Conservation (phyloP, 2,329 filamentous ascomycete species). For the Neophaeococcomyces mojaviensis region DNA sequence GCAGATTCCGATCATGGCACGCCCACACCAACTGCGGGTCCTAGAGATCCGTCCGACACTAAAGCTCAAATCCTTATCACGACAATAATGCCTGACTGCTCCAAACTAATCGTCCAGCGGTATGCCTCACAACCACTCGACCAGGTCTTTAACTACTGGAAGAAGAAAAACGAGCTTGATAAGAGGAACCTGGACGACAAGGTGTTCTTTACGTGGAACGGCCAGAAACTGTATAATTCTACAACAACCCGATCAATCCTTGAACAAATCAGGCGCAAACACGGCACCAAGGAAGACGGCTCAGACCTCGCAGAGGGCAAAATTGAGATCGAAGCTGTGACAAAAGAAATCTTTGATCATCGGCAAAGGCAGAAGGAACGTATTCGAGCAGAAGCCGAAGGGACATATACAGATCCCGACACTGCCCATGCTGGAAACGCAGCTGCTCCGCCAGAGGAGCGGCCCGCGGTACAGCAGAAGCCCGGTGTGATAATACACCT, state of each 20-base stretch:
- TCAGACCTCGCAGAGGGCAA: slow-evolving; percentile 44
- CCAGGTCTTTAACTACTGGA: slow-evolving; percentile 63
- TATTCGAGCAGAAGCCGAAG: slow-evolving; percentile 36
- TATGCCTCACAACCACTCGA: slow-evolving; percentile 61
- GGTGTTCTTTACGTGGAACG: slow-evolving; percentile 74
- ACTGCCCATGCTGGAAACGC: neutral
- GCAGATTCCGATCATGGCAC: slow-evolving; percentile 3
- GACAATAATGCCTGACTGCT: slow-evolving; percentile 56
- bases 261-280: slow-evolving; percentile 22
- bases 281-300: slow-evolving; percentile 10
- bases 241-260: slow-evolving; percentile 65
- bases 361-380: slow-evolving; percentile 44
- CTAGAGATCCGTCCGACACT: slow-evolving; percentile 33
- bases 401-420: neutral
- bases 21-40: slow-evolving; percentile 7
- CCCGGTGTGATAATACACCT: slow-evolving; percentile 40
- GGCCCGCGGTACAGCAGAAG: slow-evolving; percentile 14
- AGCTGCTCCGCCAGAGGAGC: slow-evolving; percentile 1
- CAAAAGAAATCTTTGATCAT: slow-evolving; percentile 52
- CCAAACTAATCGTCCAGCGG: slow-evolving; percentile 56
- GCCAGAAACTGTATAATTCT: slow-evolving; percentile 63
- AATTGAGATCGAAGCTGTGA: slow-evolving; percentile 73
- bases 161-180: slow-evolving; percentile 51
- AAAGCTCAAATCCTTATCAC: slow-evolving; percentile 60
- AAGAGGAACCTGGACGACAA: slow-evolving; percentile 39